These are phyloP conservation scores for Fusarium sublunatum DNA, from an alignment of 2,329 filamentous ascomycete genomes.

Conservation along the genomic window DNA sequence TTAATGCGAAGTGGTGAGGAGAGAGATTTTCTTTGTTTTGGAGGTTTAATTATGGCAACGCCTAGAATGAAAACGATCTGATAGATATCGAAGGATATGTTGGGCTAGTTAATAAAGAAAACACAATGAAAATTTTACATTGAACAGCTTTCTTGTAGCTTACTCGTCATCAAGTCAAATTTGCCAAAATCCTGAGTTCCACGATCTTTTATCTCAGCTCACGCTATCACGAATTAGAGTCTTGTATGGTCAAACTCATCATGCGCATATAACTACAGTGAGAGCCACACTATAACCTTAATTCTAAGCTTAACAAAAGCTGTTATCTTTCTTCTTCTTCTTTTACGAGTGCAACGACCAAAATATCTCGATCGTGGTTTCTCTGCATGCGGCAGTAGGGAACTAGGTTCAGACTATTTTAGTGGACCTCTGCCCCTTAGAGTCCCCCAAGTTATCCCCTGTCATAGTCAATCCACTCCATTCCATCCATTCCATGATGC, in stretches of 20 bases:
- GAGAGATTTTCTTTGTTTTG: too few species aligned
- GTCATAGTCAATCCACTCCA: neutral
- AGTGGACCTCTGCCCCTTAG: conserved; percentile 29
- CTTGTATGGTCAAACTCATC: too few species aligned
- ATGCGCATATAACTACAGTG: too few species aligned
- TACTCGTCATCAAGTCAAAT: too few species aligned
- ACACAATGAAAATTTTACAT: neutral
- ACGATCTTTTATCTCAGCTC: neutral
- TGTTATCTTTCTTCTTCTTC: neutral
- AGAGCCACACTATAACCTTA: neutral
- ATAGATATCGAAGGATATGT: neutral
- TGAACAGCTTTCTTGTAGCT: too few species aligned
- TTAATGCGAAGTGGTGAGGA: neutral
- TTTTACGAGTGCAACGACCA: conserved; percentile 2
- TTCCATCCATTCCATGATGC: conserved; percentile 18
- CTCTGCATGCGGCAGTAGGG: conserved; percentile 5
- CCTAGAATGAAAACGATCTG: neutral
- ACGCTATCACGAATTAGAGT: too few species aligned
- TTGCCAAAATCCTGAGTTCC: too few species aligned
- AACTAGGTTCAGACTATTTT: conserved; percentile 10
- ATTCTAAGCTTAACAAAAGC: neutral
- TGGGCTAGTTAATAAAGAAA: neutral
- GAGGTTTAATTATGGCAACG: too few species aligned
- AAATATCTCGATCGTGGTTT: too few species aligned
- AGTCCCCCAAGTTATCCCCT: conserved; percentile 14